Conservation (phyloP, 2,329 filamentous ascomycete genomes). For the Pseudocercospora crystallina region DNA sequence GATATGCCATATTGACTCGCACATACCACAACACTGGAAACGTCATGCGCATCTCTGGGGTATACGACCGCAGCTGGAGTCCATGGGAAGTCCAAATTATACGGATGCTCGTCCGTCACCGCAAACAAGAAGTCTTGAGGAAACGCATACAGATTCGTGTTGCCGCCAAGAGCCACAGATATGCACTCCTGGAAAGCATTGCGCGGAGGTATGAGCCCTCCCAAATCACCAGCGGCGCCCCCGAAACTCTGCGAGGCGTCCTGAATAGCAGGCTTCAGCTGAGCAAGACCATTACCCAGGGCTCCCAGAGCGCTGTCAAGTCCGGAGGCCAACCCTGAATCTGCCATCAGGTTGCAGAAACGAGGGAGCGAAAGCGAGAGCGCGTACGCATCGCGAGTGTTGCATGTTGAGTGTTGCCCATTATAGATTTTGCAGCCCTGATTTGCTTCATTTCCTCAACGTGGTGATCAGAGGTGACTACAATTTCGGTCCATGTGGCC, state of each 20-base stretch:
- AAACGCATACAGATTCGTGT: slow-evolving; percentile 17
- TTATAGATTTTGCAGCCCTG: no score
- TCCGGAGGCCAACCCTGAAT: neutral
- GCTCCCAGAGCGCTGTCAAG: slow-evolving; percentile 2
- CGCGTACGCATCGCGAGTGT: no score
- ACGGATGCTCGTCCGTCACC: slow-evolving; percentile 16
- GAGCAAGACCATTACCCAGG: neutral
- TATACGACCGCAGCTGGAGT: slow-evolving; percentile 19
- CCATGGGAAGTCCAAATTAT: slow-evolving; percentile 18
- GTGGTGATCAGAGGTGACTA: no score
- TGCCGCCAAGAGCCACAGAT: slow-evolving; percentile 9
- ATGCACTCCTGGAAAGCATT: slow-evolving; percentile 21
- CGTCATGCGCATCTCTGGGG: slow-evolving; percentile 14
- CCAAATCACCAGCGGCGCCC: slow-evolving; percentile 10
- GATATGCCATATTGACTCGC: slow-evolving; percentile 14
- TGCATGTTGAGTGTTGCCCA: no score
- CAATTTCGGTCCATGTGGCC: no score
- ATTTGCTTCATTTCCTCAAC: no score
- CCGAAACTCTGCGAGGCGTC: slow-evolving; percentile 8
- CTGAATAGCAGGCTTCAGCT: neutral
- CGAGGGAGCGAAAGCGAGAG: no score
- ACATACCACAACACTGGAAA: slow-evolving; percentile 19
- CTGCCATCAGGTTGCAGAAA: no score
- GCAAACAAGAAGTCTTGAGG: slow-evolving; percentile 18
- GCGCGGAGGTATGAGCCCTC: slow-evolving; percentile 9